Conservation (phyloP, 495 filamentous ascomycete species). For the Coniosporium apollinis region DNA sequence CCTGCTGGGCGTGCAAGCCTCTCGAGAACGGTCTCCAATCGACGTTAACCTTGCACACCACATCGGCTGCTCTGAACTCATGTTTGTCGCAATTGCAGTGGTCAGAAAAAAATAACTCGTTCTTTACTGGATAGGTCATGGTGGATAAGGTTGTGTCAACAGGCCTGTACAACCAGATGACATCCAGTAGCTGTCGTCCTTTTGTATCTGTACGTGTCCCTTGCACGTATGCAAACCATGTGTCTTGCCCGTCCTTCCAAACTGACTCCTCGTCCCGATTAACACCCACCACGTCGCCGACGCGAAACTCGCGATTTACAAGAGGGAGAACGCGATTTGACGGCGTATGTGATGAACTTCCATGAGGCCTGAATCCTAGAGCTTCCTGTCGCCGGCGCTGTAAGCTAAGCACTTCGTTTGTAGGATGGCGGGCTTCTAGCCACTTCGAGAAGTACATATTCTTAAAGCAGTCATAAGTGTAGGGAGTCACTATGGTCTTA, state of each 20-base stretch:
- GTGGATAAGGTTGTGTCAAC: slow-evolving; percentile 46
- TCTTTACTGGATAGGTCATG: slow-evolving; percentile 45
- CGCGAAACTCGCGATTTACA: slow-evolving; percentile 10
- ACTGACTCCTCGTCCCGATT: slow-evolving; percentile 28
- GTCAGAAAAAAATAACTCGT: slow-evolving; percentile 62
- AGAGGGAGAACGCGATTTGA: slow-evolving; percentile 6
- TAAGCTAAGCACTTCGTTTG: neutral
- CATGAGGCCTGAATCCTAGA: slow-evolving; percentile 4
- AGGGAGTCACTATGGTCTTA: slow-evolving; percentile 50
- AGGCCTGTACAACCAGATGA: slow-evolving; percentile 57
- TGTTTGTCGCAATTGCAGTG: slow-evolving; percentile 48
- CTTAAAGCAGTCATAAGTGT: slow-evolving; percentile 44
- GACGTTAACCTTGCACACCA: slow-evolving; percentile 36
- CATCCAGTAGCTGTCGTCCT: slow-evolving; percentile 29
- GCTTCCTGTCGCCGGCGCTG: slow-evolving; percentile 4
- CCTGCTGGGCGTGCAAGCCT: slow-evolving; percentile 11
- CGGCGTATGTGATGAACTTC: slow-evolving; percentile 1
- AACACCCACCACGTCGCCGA: slow-evolving; percentile 36
- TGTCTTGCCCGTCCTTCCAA: slow-evolving; percentile 34
- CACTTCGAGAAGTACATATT: slow-evolving; percentile 40
- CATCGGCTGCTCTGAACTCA: slow-evolving; percentile 24
- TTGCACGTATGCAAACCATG: slow-evolving; percentile 56
- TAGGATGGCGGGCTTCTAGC: slow-evolving; percentile 11
- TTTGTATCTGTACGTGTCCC: slow-evolving; percentile 14
- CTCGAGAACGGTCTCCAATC: slow-evolving; percentile 31